Evolutionary conservation across 2,329 filamentous ascomycete species (phyloP).

Genomic region (Chrysoporthe austroafricana): DNA sequence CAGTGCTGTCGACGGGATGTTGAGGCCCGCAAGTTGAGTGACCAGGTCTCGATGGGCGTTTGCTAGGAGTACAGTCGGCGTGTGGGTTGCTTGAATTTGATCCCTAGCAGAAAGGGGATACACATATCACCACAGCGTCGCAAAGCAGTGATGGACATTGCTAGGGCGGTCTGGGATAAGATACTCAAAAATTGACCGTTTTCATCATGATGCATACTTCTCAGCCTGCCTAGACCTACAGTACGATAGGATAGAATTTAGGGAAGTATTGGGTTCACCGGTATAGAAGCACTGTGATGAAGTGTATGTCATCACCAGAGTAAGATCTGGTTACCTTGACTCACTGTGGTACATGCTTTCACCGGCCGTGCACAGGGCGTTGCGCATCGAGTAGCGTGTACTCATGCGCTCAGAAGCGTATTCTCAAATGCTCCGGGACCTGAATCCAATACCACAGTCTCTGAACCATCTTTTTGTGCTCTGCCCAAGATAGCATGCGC

Average conservation of each 20-base stretch:
- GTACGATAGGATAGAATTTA: background rate
- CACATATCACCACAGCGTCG: background rate
- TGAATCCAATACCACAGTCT: background rate
- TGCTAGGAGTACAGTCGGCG: background rate
- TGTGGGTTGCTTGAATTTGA: background rate
- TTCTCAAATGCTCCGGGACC: background rate
- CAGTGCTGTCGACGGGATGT: background rate
- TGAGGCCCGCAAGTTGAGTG: background rate
- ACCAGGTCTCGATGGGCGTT: background rate
- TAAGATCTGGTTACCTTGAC: too few relatives aligned
- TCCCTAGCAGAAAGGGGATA: background rate
- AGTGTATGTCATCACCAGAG: background rate
- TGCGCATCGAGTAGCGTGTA: too few relatives aligned
- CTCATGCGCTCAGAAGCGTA: background rate
- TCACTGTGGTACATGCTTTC: too few relatives aligned
- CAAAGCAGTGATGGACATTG: background rate
- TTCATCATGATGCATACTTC: conserved; percentile 4
- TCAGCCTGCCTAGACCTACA: background rate
- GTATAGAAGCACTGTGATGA: background rate
- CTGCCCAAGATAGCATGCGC: background rate
- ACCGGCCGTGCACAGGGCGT: too few relatives aligned
- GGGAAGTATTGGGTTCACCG: background rate
- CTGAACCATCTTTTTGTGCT: background rate
- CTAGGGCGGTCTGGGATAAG: background rate
- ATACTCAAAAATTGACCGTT: conserved; percentile 8